These are phyloP conservation scores for Phytophthora constricta DNA, from an alignment of 352 stramenopile genomes.

Conservation along the genomic window DNA sequence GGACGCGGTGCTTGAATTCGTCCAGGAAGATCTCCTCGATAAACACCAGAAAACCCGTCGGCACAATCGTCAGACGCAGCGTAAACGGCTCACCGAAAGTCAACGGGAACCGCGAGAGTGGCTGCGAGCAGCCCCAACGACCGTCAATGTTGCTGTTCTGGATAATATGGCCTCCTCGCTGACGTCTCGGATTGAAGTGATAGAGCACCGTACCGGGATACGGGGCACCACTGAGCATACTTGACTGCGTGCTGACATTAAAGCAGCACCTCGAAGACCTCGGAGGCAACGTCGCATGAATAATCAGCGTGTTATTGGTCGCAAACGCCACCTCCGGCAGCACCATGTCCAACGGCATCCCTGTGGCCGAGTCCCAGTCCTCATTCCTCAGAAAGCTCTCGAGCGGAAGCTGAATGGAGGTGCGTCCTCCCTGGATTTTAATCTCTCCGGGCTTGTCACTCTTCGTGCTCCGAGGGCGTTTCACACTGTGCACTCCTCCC, in stretches of 20 bases:
- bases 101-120: slow-evolving; percentile 67
- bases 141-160: slow-evolving; percentile 88
- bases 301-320: slow-evolving; percentile 88
- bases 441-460: slow-evolving; percentile 83
- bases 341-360: slow-evolving; percentile 64
- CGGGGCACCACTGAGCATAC: slow-evolving; percentile 69
- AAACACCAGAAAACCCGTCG: slow-evolving; percentile 79
- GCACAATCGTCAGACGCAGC: slow-evolving; percentile 71
- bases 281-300: slow-evolving; percentile 73
- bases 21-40: slow-evolving; percentile 85
- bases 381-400: slow-evolving; percentile 81
- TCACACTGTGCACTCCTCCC: slow-evolving; percentile 61
- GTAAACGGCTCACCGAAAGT: slow-evolving; percentile 83
- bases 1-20: slow-evolving; percentile 85
- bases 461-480: slow-evolving; percentile 69
- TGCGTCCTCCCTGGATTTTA: slow-evolving; percentile 71
- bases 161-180: slow-evolving; percentile 70
- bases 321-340: slow-evolving; percentile 79
- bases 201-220: slow-evolving; percentile 83
- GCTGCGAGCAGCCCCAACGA: slow-evolving; percentile 76
- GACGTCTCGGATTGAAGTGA: slow-evolving; percentile 79
- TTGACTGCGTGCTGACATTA: slow-evolving; percentile 78
- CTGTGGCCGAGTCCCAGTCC: slow-evolving; percentile 80
- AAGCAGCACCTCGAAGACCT: slow-evolving; percentile 76
- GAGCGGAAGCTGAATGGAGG: slow-evolving; percentile 77